These are phyloP conservation scores for Alternaria atra DNA, from an alignment of 2,329 filamentous ascomycete genomes.

Conservation along the genomic window DNA sequence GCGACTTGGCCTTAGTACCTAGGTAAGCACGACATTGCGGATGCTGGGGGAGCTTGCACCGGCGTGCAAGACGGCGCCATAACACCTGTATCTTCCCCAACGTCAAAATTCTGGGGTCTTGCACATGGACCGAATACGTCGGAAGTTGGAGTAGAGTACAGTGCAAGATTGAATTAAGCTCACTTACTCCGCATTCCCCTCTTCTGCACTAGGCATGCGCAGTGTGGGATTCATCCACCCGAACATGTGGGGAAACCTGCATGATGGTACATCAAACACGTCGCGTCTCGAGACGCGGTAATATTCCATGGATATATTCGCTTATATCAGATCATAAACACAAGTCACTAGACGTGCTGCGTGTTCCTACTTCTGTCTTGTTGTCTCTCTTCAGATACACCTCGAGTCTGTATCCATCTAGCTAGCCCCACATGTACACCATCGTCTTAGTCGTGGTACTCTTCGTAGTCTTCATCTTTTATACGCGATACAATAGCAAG, in stretches of 20 bases:
- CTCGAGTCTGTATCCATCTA: neutral
- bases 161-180: neutral
- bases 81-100: neutral
- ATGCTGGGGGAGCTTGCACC: neutral
- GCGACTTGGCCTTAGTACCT: neutral
- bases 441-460: conserved; percentile 24
- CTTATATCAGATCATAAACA: neutral
- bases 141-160: neutral
- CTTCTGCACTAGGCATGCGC: neutral
- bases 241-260: conserved; percentile 23
- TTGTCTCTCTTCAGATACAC: neutral
- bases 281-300: neutral
- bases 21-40: neutral
- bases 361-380: neutral
- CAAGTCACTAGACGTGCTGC: neutral
- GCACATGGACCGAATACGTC: neutral
- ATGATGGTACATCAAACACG: conserved; percentile 5
- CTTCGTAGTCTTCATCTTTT: conserved; percentile 21
- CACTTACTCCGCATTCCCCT: conserved; percentile 25
- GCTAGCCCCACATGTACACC: conserved; percentile 31
- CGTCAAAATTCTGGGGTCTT: neutral
- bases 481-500: conserved; percentile 15
- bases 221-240: conserved; percentile 8
- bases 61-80: neutral
- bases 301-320: neutral